phyloP scores from a whole-genome alignment of 129 eudicot species.

The Helianthus tuberosus region DNA sequence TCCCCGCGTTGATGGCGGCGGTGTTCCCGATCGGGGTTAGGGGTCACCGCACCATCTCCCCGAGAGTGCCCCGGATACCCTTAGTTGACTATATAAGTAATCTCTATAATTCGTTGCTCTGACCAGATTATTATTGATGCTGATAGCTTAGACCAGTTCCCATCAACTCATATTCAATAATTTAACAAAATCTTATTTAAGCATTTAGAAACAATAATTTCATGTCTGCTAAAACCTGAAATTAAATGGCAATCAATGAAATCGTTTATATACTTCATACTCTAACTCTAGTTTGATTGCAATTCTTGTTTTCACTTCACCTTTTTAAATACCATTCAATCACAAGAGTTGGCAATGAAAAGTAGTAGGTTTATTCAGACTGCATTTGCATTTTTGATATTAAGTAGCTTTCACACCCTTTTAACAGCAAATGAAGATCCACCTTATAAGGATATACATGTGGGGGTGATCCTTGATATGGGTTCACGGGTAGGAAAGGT shows the following conservation, averaged over 20 bases:
- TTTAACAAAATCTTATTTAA: not conserved
- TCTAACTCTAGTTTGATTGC: not conserved
- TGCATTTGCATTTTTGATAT: conserved; percentile 7
- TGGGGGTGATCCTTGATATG: conserved; percentile 46
- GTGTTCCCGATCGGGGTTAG: too few species aligned
- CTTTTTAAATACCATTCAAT: not conserved
- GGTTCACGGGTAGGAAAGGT: conserved; percentile 33
- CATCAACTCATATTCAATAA: not conserved
- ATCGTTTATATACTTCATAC: not conserved
- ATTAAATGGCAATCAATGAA: not conserved
- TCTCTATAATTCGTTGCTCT: too few species aligned
- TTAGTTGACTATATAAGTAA: too few species aligned
- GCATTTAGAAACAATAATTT: not conserved
- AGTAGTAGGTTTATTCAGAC: not conserved
- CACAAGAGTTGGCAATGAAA: not conserved
- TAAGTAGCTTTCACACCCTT: conserved; percentile 1
- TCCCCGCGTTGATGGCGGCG: too few species aligned
- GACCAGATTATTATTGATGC: too few species aligned
- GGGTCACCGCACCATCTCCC: too few species aligned
- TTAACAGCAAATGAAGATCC: not conserved
- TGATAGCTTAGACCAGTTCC: too few species aligned
- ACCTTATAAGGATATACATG: conserved; percentile 19
- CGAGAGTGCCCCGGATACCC: too few species aligned
- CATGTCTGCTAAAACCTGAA: not conserved
- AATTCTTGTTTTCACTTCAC: not conserved